phyloP scores from a whole-genome alignment of 75 land plant genomes.

The Adiantum capillusveneris region DNA sequence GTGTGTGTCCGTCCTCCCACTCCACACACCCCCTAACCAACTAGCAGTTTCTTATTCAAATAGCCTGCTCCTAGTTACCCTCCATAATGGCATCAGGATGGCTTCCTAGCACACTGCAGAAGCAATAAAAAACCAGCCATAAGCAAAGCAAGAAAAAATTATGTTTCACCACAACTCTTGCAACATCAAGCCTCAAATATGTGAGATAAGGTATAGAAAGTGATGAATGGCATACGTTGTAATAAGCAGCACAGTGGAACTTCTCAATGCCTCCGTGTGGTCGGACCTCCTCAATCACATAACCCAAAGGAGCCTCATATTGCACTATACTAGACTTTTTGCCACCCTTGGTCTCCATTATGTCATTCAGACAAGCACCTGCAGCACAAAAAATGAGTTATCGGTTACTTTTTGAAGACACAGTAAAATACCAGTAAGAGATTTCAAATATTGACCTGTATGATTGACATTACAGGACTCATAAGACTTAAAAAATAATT shows the following conservation, averaged over 20 bases:
- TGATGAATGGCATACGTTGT: conserved; percentile 43
- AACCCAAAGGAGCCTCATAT: conserved; percentile 78
- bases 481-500: no score
- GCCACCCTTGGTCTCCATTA: conserved; percentile 80
- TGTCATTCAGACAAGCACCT: conserved; percentile 62
- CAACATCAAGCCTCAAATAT: background rate
- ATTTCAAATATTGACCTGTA: no score
- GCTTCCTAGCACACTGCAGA: conserved; percentile 73
- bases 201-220: background rate
- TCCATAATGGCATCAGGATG: conserved; percentile 54
- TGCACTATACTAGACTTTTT: conserved; percentile 35
- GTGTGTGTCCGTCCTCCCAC: no score
- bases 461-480: no score
- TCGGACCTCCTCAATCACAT: conserved; percentile 74
- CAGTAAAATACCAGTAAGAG: no score
- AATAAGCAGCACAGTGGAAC: conserved; percentile 76
- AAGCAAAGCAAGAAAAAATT: background rate
- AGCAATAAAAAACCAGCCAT: background rate
- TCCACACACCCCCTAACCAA: no score
- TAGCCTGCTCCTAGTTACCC: conserved; percentile 20
- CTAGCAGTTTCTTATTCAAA: background rate
- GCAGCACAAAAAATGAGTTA: no score
- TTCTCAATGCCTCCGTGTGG: conserved; percentile 78
- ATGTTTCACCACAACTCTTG: no score
- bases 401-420: no score